These are phyloP conservation scores for Miscanthus lutarioriparius DNA, from an alignment of 176 grass and related monocot genomes.

Conservation along the genomic window DNA sequence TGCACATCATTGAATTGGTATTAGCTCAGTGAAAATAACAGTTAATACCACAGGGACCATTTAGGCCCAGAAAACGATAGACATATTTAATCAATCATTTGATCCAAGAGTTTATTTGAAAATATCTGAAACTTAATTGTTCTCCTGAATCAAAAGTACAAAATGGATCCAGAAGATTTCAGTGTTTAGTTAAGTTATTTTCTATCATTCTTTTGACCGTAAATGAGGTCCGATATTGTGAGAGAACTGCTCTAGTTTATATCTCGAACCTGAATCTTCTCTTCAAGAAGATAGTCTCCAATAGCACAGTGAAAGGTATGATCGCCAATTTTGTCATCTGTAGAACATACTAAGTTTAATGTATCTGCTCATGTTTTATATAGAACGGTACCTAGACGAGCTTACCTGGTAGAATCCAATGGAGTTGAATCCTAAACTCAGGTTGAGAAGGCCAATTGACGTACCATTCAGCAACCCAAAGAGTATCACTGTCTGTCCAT, in stretches of 20 bases:
- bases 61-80: not conserved
- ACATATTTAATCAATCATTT: not conserved
- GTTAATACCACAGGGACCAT: constrained; percentile 12
- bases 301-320: constrained; percentile 96
- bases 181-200: constrained; percentile 23
- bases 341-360: constrained; percentile 34
- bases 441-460: constrained; percentile 95
- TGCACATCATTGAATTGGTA: constrained; percentile 55
- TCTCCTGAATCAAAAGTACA: constrained; percentile 24
- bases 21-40: constrained; percentile 32
- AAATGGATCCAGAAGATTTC: not conserved
- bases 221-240: constrained; percentile 6
- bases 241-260: constrained; percentile 34
- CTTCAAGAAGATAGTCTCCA: constrained; percentile 93
- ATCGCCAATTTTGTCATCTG: constrained; percentile 99
- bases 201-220: constrained; percentile 29
- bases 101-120: constrained; percentile 17
- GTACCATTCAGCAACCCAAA: constrained; percentile 94
- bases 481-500: constrained; percentile 84
- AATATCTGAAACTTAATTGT: not conserved
- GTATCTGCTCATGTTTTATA: constrained; percentile 29
- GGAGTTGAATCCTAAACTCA: constrained; percentile 98
- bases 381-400: constrained; percentile 4
- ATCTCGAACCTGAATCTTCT: constrained; percentile 91
- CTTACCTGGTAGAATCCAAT: constrained; percentile 98